A percentile compares a stretch with the other conserved stretches of the same genome.
Conservation (phyloP, 768 basidiomycete genomes). For the Pleurotus pulmonarius region DNA sequence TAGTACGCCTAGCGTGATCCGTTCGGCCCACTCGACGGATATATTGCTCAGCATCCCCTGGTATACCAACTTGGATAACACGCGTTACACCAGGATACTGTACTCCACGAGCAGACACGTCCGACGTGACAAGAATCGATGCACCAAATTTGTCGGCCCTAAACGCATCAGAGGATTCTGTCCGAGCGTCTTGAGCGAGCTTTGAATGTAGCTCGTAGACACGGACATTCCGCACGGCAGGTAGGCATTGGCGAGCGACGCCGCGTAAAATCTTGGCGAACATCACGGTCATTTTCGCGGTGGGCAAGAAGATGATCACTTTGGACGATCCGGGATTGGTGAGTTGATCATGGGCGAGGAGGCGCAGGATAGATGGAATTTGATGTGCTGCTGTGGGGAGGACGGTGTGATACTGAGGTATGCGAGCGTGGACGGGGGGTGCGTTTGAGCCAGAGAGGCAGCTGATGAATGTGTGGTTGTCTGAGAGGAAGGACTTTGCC, state of each 20-base stretch:
- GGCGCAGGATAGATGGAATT: conserved; percentile 71
- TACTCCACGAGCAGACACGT: conserved; percentile 84
- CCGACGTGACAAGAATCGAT: conserved; percentile 76
- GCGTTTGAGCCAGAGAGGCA: conserved; percentile 53
- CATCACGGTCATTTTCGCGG: conserved; percentile 81
- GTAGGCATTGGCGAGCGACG: conserved; percentile 39
- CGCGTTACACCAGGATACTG: conserved; percentile 91
- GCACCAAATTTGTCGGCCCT: conserved; percentile 47
- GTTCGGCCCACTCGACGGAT: conserved; percentile 85
- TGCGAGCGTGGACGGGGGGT: conserved; percentile 65
- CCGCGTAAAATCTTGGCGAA: conserved; percentile 59
- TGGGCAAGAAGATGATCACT: conserved; percentile 78
- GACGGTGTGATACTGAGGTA: conserved; percentile 81
- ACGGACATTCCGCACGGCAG: conserved; percentile 44
- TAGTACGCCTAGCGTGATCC: conserved; percentile 56
- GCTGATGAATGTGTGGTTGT: conserved; percentile 69
- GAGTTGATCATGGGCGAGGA: conserved; percentile 89
- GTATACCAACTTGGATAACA: conserved; percentile 88
- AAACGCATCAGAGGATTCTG: conserved; percentile 56
- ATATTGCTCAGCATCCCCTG: conserved; percentile 63
- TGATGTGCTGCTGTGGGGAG: conserved; percentile 64
- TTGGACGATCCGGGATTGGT: conserved; percentile 63
- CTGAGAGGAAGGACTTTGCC: conserved; percentile 54
- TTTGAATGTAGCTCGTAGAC: conserved; percentile 86
- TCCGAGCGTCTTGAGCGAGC: conserved; percentile 55